Base-by-base conservation (phyloP, 2,329 filamentous ascomycete species). In the Rhynchosporium agropyri region DNA sequence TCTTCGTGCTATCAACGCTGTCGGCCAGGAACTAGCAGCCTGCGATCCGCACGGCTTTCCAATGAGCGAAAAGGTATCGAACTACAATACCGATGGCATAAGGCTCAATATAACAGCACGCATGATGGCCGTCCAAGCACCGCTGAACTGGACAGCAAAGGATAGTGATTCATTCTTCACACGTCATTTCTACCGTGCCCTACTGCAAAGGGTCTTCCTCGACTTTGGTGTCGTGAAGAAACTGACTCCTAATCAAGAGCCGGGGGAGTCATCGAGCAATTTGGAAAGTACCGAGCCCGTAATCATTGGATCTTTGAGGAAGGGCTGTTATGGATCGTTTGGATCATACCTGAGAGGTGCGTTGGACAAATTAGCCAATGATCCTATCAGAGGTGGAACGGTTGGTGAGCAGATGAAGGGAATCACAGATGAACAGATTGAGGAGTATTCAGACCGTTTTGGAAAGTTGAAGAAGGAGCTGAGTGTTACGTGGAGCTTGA, bases 121-220 rank as follows among this genome's bases (percentile, higher is more conserved):
- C 50, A 97, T 97, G 89, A 97, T 98, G 94, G 94, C 94, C 2
- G 93, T 96, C 56, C 95, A 99, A 78, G 95, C 95, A 7, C 93
- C 95, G 1, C 83, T 88, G 64, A 99, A 99, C 78, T 99, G 95
- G 95, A 90, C 89, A 2, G 80, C 81, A 29, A 79, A 83, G 33
- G 93, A 97, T 65, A 96, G 91, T 74, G 89, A 92, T 58, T 82
- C 81, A 7, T 99, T 98, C 78, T 98, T 99, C 79, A 91, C 88
- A 0, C 85, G 94, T 0, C 95, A 99, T 76, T 97, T 95, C 77
- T 99, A 89, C 79, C 90, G 95, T 50, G 91, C 95, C 0, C 81
- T 98, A 0, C 80, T 98, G 28, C 95, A 99, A 76, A 89, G 89
- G 63, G 89, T 99, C n/a, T 92, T 98, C 66, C 82, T 97, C 0